phyloP scores from a whole-genome alignment of 441 rosid species.

The Jatropha podagrica region DNA sequence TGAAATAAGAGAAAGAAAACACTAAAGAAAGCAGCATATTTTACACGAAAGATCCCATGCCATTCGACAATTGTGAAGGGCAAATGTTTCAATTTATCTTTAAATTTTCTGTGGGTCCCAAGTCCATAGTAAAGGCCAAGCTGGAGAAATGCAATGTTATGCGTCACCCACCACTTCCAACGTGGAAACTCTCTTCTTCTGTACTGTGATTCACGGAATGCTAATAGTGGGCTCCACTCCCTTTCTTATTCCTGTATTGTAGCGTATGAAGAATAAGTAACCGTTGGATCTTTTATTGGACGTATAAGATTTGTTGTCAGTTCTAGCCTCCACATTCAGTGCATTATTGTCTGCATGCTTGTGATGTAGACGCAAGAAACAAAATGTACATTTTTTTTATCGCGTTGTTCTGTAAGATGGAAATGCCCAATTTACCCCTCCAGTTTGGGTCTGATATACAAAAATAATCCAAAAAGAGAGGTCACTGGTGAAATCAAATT shows the following conservation, averaged over 20 bases:
- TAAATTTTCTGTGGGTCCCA: not conserved
- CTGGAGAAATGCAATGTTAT: not conserved
- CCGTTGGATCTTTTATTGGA: not conserved
- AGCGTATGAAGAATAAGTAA: not conserved
- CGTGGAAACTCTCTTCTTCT: no score
- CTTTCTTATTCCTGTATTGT: no score
- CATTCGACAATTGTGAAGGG: not conserved
- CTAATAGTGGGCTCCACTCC: slow-evolving; percentile 9
- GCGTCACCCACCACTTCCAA: not conserved
- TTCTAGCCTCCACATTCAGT: no score
- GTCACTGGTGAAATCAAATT: not conserved
- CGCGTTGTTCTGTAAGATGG: no score
- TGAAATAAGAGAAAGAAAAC: not conserved
- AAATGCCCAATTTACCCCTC: no score
- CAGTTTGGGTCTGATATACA: no score
- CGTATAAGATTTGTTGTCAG: not conserved
- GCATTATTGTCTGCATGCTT: not conserved
- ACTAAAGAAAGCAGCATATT: not conserved
- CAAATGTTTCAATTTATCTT: not conserved
- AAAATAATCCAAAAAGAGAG: no score
- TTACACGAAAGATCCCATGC: not conserved
- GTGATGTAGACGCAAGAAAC: not conserved
- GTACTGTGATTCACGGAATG: not conserved
- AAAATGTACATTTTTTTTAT: no score
- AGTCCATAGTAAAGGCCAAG: no score